Base-by-base conservation (phyloP, 352 stramenopile species). In the Phytophthora palmivora region DNA sequence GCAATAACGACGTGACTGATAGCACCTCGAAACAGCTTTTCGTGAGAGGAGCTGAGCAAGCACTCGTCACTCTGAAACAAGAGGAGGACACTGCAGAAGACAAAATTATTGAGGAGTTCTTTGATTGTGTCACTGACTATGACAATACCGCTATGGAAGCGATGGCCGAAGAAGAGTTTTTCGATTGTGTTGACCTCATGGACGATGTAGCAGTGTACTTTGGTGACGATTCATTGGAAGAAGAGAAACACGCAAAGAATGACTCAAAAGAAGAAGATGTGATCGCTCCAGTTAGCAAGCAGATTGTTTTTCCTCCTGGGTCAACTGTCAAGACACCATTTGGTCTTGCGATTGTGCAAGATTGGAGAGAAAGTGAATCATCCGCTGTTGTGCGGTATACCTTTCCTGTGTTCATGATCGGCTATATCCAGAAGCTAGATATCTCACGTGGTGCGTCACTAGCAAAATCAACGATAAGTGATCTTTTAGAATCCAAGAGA, bases 151-250 rank as follows among this genome's bases (percentile, higher is more conserved):
- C 57, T 3, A 58, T 89, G 39, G 74, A 96, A 49, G 72, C 79
- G 11, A 82, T 91, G 50, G 85, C 82, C 0, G 87, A 96, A 68
- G 87, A 96, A 24, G 80, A 94, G 34, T 96, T 92, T 57, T 96
- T 92, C 38, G 87, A 96, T 47, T 94, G 87, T 49, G 46, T 94
- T 6, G 79, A 91, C 44, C 58, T 92, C 10, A 79, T 80, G 37
- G 68, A 91, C 22, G 70, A 81, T 8, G 76, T 94, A 2, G 63
- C 78, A 6, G 38, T 46, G 18, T 70, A 82, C 36, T 90, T 94
- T 38, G 65, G 58, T 22, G 45, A 61, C 12, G 42, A 64, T 6
- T 38, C 41, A 6, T 24, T 57, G 10, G 43, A 67, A 26, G 41
- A 73, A 47, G 62, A 74, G 49, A 65, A 65, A 3, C 26, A 19